phyloP scores from a whole-genome alignment of 805 yeast genomes.

The Candida ortonii region DNA sequence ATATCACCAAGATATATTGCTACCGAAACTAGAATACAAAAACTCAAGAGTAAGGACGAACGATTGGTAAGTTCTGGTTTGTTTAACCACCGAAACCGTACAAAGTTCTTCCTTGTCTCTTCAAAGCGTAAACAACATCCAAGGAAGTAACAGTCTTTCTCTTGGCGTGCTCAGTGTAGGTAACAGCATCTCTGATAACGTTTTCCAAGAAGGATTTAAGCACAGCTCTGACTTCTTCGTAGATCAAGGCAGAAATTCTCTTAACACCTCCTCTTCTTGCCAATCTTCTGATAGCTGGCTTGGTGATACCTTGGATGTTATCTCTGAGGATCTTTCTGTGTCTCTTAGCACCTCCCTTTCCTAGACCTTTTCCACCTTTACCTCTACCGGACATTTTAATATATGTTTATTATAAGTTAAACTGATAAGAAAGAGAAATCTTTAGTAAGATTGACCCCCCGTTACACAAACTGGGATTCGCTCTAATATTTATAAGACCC shows the following conservation, averaged over 20 bases:
- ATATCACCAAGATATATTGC: conserved; percentile 13
- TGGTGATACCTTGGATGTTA: conserved; percentile 99
- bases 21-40: conserved; percentile 22
- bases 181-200: conserved; percentile 98
- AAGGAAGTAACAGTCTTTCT: conserved; percentile 99
- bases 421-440: too few relatives aligned
- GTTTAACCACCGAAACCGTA: conserved; percentile 99
- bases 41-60: conserved; percentile 13
- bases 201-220: conserved; percentile 93
- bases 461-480: too few relatives aligned
- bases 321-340: conserved; percentile 99
- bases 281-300: conserved; percentile 99
- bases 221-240: conserved; percentile 98
- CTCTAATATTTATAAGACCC: conserved; percentile 18
- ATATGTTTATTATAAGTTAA: conserved; percentile 22
- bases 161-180: conserved; percentile 99
- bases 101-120: conserved; percentile 99
- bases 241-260: conserved; percentile 98
- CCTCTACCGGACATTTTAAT: conserved; percentile 95
- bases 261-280: conserved; percentile 99
- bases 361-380: conserved; percentile 99
- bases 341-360: conserved; percentile 99
- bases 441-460: too few relatives aligned
- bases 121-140: conserved; percentile 98
- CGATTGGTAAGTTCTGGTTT: too few relatives aligned